Percentiles rank a stretch among this genome's conserved stretches.
phyloP scores from a whole-genome alignment of 163 green algal genomes.

The Scenedesmus sp. region DNA sequence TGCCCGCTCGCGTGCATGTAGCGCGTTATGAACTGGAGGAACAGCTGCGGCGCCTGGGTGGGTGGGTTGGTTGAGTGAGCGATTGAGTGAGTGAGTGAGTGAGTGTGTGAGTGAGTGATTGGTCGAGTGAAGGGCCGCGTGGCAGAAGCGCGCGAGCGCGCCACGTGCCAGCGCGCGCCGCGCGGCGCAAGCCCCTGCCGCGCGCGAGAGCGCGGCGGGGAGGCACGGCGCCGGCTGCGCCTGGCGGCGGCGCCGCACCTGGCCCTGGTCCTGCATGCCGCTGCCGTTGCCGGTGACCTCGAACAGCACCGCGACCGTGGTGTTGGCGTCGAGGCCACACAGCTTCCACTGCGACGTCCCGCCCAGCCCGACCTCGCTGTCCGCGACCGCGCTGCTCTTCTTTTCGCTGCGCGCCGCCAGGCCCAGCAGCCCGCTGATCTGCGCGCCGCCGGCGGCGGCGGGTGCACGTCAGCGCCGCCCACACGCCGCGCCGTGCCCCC shows the following conservation, averaged over 20 bases:
- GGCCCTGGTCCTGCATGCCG: slow-evolving; percentile 26
- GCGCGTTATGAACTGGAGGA: slow-evolving; percentile 93
- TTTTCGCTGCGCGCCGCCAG: slow-evolving; percentile 80
- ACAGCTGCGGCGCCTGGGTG: no score
- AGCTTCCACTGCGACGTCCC: slow-evolving; percentile 92
- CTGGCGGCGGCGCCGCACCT: no score
- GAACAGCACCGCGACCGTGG: slow-evolving; percentile 82
- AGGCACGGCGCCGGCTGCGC: no score
- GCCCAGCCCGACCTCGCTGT: slow-evolving; percentile 82
- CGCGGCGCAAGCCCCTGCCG: no score
- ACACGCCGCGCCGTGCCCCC: no score
- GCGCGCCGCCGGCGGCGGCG: no score
- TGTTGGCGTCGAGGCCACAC: slow-evolving; percentile 65
- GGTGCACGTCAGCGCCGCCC: no score
- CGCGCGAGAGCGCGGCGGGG: no score
- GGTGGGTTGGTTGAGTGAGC: no score
- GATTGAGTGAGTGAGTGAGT: no score
- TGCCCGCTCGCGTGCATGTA: slow-evolving; percentile 86
- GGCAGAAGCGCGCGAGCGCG: slow-evolving; percentile 5
- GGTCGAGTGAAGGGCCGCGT: background rate
- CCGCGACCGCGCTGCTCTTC: slow-evolving; percentile 77
- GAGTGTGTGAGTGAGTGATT: no score
- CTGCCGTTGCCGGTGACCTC: slow-evolving; percentile 82
- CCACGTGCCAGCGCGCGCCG: no score
- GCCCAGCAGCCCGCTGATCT: slow-evolving; percentile 83